Percentiles rank a stretch among this genome's conserved stretches.
Conservation (phyloP, 1,139 yeast species). For the Geotrichum cucujoidarum region DNA sequence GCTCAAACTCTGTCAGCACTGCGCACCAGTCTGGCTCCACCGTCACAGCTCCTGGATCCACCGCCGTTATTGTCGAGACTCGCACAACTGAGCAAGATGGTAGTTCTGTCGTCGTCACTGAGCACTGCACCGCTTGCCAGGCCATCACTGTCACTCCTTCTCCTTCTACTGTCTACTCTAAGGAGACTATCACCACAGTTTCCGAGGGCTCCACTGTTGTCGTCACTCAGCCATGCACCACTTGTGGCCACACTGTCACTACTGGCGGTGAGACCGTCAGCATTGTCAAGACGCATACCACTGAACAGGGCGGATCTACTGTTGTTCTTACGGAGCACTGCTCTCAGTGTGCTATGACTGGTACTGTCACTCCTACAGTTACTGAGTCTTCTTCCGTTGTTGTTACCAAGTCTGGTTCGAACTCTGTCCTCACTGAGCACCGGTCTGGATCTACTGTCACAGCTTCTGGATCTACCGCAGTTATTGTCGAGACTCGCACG, state of each 20-base stretch:
- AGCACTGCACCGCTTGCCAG: slow-evolving; percentile 8
- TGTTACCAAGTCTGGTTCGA: neutral
- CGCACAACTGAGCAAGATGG: slow-evolving; percentile 1
- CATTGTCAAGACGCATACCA: slow-evolving; percentile 2
- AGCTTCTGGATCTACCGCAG: neutral
- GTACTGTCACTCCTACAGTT: slow-evolving; percentile 1
- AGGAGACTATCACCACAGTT: slow-evolving; percentile 1
- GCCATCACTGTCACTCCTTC: slow-evolving; percentile 6
- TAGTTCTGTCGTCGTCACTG: slow-evolving; percentile 5
- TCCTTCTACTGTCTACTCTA: slow-evolving; percentile 3
- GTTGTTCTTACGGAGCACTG: slow-evolving; percentile 6
- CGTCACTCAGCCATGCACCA: slow-evolving; percentile 4
- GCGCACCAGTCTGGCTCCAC: neutral
- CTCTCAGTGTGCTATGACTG: neutral
- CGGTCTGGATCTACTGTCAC: neutral
- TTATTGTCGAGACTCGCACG: neutral
- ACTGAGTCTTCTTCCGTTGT: neutral
- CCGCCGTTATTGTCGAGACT: slow-evolving; percentile 11
- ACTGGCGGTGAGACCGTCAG: neutral
- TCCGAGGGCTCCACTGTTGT: slow-evolving; percentile 1
- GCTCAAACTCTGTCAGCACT: neutral
- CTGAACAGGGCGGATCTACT: slow-evolving; percentile 7
- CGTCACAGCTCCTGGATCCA: slow-evolving; percentile 6
- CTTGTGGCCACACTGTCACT: slow-evolving; percentile 1
- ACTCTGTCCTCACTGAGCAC: neutral